Conservation (phyloP, 1,139 yeast species). For the Arxiozyma heterogenica region DNA sequence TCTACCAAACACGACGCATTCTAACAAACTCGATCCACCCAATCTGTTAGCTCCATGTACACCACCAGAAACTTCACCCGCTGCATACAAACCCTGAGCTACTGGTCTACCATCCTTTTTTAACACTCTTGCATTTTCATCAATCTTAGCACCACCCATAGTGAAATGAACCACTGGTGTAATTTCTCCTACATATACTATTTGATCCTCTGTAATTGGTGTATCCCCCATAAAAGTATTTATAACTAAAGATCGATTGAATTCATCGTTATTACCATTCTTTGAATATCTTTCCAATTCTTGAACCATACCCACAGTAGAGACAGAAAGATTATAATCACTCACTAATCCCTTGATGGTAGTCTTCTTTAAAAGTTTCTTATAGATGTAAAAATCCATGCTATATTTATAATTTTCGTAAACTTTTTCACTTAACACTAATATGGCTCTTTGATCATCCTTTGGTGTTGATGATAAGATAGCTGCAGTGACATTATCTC, state of each 20-base stretch:
- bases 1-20: slow-evolving; percentile 73
- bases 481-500: slow-evolving; percentile 58
- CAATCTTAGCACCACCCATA: slow-evolving; percentile 75
- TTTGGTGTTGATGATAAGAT: slow-evolving; percentile 27
- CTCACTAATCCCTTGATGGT: slow-evolving; percentile 43
- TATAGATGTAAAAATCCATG: slow-evolving; percentile 55
- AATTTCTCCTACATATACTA: slow-evolving; percentile 35
- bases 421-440: slow-evolving; percentile 32
- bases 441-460: slow-evolving; percentile 36
- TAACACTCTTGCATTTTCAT: slow-evolving; percentile 49
- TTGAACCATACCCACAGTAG: slow-evolving; percentile 36
- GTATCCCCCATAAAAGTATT: slow-evolving; percentile 28
- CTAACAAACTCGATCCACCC: slow-evolving; percentile 69
- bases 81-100: slow-evolving; percentile 58
- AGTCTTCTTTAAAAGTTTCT: slow-evolving; percentile 51
- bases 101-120: slow-evolving; percentile 34
- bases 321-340: slow-evolving; percentile 28
- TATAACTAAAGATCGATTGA: slow-evolving; percentile 26
- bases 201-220: slow-evolving; percentile 2
- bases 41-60: slow-evolving; percentile 71
- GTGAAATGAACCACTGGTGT: slow-evolving; percentile 80
- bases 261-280: slow-evolving; percentile 24
- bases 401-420: slow-evolving; percentile 36
- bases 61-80: slow-evolving; percentile 79
- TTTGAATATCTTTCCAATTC: slow-evolving; percentile 42